Percentiles rank a stretch among this genome's conserved stretches.
These are phyloP conservation scores for Acer yangbiense DNA, from an alignment of 345 rosid genomes.

Conservation along the genomic window DNA sequence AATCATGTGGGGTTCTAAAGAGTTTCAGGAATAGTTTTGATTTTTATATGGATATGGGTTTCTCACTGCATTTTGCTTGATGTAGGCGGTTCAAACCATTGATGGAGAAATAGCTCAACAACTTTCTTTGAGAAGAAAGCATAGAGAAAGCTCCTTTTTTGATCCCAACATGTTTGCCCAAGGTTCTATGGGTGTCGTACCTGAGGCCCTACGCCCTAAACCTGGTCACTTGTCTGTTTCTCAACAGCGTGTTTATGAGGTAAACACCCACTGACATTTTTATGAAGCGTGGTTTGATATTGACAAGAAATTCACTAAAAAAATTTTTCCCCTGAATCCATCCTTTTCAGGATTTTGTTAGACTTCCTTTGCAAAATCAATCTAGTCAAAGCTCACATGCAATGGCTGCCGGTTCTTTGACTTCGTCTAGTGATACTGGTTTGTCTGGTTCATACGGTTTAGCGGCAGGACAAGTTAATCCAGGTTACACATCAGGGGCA, in stretches of 20 bases:
- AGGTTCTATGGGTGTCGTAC: constrained; percentile 70
- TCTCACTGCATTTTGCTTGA: not conserved
- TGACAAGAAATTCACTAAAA: constrained; percentile 21
- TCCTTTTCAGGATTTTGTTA: constrained; percentile 80
- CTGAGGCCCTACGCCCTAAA: constrained; percentile 93
- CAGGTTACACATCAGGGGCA: constrained; percentile 50
- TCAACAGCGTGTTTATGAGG: constrained; percentile 99
- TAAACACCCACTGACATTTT: constrained; percentile 27
- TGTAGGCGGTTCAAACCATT: constrained; percentile 86
- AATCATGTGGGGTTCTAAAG: not conserved
- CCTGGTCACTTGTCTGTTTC: constrained; percentile 87
- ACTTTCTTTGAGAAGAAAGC: constrained; percentile 81
- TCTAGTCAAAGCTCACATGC: constrained; percentile 66
- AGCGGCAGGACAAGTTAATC: constrained; percentile 49
- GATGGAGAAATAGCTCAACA: constrained; percentile 88
- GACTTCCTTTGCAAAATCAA: constrained; percentile 96
- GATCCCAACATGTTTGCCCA: constrained; percentile 75
- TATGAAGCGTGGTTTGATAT: constrained; percentile 9
- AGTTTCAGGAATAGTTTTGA: not conserved
- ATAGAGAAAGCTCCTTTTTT: constrained; percentile 67
- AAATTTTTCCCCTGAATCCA: not conserved
- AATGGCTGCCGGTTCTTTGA: constrained; percentile 50
- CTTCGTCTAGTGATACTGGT: constrained; percentile 55
- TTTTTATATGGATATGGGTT: not conserved
- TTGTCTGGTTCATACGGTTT: constrained; percentile 51